Percentiles rank a stretch among this genome's conserved stretches.
phyloP scores from a whole-genome alignment of 805 yeast species.

The Sporopachydermia lactativora region DNA sequence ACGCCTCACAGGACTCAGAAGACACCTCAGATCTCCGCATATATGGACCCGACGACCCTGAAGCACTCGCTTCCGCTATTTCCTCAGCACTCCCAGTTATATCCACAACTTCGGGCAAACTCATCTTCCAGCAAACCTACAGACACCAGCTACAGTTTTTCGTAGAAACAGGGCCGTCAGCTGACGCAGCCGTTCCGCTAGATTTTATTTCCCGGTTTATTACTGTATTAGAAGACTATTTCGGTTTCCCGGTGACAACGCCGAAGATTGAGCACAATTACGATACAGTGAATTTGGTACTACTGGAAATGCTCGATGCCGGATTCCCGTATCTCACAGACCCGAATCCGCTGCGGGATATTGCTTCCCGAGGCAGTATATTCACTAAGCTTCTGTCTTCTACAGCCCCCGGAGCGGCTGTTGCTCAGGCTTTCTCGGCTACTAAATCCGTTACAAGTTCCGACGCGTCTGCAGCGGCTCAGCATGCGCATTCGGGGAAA shows the following conservation, averaged over 20 bases:
- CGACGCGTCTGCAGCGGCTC: slow-evolving; percentile 6
- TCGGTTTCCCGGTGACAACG: slow-evolving; percentile 39
- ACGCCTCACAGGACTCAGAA: background rate
- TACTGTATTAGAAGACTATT: slow-evolving; percentile 41
- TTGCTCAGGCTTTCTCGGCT: slow-evolving; percentile 12
- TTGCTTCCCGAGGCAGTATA: slow-evolving; percentile 52
- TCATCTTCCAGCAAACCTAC: slow-evolving; percentile 18
- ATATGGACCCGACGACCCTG: background rate
- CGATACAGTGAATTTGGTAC: slow-evolving; percentile 54
- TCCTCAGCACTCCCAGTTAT: background rate
- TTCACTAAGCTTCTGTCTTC: slow-evolving; percentile 36
- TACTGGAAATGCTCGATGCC: slow-evolving; percentile 68
- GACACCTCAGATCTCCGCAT: background rate
- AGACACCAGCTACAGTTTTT: background rate
- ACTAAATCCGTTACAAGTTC: slow-evolving; percentile 4
- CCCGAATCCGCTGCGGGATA: slow-evolving; percentile 49
- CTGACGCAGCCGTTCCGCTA: slow-evolving; percentile 40
- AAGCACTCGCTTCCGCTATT: background rate
- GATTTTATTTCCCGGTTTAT: slow-evolving; percentile 37
- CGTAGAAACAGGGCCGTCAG: slow-evolving; percentile 8
- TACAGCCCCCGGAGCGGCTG: slow-evolving; percentile 14
- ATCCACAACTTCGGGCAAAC: slow-evolving; percentile 8
- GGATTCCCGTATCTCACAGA: slow-evolving; percentile 67
- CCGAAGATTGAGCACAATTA: slow-evolving; percentile 51
- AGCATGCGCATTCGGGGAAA: background rate